phyloP scores from a whole-genome alignment of 306 rosid species.

The Lathyrus oleraceus region DNA sequence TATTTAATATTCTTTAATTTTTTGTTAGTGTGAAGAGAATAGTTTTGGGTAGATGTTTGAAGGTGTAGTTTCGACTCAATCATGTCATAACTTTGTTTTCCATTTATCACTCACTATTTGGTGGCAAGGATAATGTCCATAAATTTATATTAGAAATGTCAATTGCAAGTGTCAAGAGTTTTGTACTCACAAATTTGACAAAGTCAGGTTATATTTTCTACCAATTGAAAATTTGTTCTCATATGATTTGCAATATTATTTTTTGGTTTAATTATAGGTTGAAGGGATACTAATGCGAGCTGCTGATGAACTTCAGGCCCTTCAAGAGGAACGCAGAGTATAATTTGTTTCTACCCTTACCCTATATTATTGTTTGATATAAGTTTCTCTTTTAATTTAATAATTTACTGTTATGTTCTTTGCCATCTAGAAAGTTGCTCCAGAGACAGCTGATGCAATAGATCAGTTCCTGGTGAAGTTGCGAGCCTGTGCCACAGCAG shows the following conservation, averaged over 20 bases:
- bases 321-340: slow-evolving; percentile 92
- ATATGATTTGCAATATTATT: slow-evolving; percentile 9
- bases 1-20: background rate
- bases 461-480: slow-evolving; percentile 80
- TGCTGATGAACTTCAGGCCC: slow-evolving; percentile 73
- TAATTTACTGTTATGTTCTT: slow-evolving; percentile 38
- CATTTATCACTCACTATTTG: slow-evolving; percentile 11
- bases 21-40: background rate
- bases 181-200: background rate
- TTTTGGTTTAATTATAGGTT: slow-evolving; percentile 54
- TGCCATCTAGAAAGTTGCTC: slow-evolving; percentile 68
- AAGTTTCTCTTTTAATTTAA: slow-evolving; percentile 2
- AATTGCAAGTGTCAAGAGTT: background rate
- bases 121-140: slow-evolving; percentile 16
- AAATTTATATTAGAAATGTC: background rate
- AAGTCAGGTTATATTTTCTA: background rate
- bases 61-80: slow-evolving; percentile 19
- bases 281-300: slow-evolving; percentile 92
- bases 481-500: slow-evolving; percentile 71
- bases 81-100: slow-evolving; percentile 4
- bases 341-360: slow-evolving; percentile 12
- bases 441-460: slow-evolving; percentile 80
- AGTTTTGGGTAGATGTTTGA: slow-evolving; percentile 27
- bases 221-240: slow-evolving; percentile 7
- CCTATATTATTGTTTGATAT: background rate